Evolutionary conservation across 345 rosid genomes (phyloP), one percentile per base, ranked within the genome.

Genomic region (Eucalyptus cladocalyx): DNA sequence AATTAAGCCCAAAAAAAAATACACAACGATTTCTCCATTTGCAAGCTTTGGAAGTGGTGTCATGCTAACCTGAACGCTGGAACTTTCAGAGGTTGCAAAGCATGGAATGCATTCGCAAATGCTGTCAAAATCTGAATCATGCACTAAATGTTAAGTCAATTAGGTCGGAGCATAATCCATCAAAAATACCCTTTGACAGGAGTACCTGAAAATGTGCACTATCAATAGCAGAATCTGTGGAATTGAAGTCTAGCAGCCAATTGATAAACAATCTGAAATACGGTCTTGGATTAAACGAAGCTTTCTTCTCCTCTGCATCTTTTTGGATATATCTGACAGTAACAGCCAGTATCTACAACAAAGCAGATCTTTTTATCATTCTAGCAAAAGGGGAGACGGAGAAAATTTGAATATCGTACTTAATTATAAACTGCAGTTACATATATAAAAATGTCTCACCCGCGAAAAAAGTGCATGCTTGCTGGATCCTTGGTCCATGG

Each of bases 71-170:
- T 97, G 95, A 98, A 98, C 32, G 96, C 94, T 89, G 99, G 99
- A 91, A 96, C 94, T 93, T 96, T 96, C 47, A 96, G 96, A 51
- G 99, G 99, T 91, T 98, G 99, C 92, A 97, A 90, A 72, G 91
- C 93, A 91, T 98, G 99, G 91, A 98, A 98, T 89, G 99, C 95
- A 91, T 92, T 94, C 80, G 99, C 98, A 93, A 98, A 97, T 49
- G 98, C 93, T 85, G 93, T 93, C 92, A 97, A 94, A 91, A 98
- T 95, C 99, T 97, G 98, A 88, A 91, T 69, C 69, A 62, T 72
- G 80, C 90, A 69, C 23, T 10, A 89, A 37, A 62, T 80, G 92
- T 89, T 93, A 40, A 67, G 80, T 80, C 80, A 26, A 76, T 12
- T 32, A 87, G 28, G 53, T 58, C 37, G 7, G 56, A 86, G 56